These are phyloP conservation scores for Neoscytalidium dimidiatum DNA, from an alignment of 2,329 filamentous ascomycete species.

Conservation along the genomic window DNA sequence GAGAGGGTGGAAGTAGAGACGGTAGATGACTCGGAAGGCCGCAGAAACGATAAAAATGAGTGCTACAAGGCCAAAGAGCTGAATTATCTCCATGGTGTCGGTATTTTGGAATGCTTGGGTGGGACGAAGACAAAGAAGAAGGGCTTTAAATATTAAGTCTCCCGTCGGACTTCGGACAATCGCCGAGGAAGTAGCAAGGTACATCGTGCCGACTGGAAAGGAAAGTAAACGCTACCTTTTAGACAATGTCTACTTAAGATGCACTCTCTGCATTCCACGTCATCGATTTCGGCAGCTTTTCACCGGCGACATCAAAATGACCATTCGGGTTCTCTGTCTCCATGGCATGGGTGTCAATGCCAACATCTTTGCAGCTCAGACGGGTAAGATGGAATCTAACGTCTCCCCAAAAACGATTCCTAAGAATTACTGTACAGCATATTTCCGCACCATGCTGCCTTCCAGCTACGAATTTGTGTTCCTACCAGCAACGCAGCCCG, in stretches of 20 bases:
- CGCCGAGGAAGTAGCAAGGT: neutral
- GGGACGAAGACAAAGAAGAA: neutral
- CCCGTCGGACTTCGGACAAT: neutral
- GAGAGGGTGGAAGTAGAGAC: constrained; percentile 34
- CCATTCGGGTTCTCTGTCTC: constrained; percentile 31
- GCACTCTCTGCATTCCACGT: neutral
- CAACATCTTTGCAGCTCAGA: constrained; percentile 24
- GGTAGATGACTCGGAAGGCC: constrained; percentile 24
- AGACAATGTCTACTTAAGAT: neutral
- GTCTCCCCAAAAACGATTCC: no score
- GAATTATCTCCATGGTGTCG: no score
- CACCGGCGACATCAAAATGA: neutral
- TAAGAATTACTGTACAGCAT: neutral
- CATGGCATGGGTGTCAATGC: constrained; percentile 38
- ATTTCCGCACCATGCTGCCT: neutral
- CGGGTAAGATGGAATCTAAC: no score
- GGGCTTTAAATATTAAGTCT: neutral
- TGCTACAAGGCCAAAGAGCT: no score
- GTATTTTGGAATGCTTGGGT: no score
- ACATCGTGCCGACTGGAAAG: neutral
- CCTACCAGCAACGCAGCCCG: neutral
- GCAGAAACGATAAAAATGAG: neutral
- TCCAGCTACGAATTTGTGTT: neutral
- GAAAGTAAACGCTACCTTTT: neutral
- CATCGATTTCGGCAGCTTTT: no score